Conservation (phyloP, 148 eudicot species). For the Rhododendron williamsianum region DNA sequence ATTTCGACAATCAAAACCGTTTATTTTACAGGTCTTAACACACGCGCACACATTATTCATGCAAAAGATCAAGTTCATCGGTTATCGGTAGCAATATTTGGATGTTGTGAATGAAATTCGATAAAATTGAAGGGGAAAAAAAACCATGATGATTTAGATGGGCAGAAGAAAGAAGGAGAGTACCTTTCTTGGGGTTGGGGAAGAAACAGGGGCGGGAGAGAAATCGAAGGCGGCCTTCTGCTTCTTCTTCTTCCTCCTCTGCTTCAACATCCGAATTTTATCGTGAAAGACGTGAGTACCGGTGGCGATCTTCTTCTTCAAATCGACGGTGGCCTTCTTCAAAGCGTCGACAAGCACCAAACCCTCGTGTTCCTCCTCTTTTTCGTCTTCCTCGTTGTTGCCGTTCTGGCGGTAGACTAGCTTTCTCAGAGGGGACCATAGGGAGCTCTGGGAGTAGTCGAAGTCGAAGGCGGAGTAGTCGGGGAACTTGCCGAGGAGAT, state of each 20-base stretch:
- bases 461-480: constrained; percentile 69
- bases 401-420: neutral
- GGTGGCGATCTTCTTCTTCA: constrained; percentile 23
- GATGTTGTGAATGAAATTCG: neutral
- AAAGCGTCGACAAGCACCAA: neutral
- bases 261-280: constrained; percentile 9
- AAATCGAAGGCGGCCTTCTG: constrained; percentile 20
- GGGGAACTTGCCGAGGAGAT: constrained; percentile 57
- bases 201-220: constrained; percentile 11
- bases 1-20: too few relatives aligned
- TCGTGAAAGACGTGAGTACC: neutral
- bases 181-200: constrained; percentile 16
- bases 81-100: too few relatives aligned
- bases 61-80: too few relatives aligned
- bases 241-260: constrained; percentile 22
- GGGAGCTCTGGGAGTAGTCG: constrained; percentile 77
- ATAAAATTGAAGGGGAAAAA: neutral
- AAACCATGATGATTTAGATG: neutral
- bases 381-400: constrained; percentile 1
- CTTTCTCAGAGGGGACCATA: constrained; percentile 69
- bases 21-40: too few relatives aligned
- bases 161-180: neutral
- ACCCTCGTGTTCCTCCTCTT: neutral
- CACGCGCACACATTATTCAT: too few relatives aligned
- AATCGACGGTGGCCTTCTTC: constrained; percentile 8